Evolutionary conservation across 1,284 basidiomycete species (phyloP).

Genomic region (Afroboletus lepidellus): DNA sequence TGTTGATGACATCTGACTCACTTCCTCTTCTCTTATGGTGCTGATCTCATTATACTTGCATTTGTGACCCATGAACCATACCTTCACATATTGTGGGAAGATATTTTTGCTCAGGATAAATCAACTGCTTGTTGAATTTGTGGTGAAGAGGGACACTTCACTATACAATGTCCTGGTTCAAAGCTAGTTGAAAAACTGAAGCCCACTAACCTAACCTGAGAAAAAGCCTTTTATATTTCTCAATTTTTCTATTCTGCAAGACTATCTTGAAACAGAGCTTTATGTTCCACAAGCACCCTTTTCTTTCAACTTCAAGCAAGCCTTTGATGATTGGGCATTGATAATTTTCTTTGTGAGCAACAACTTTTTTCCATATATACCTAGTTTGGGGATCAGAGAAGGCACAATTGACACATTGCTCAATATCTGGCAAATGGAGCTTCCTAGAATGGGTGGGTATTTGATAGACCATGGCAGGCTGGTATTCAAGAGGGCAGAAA

Average conservation of each 20-base stretch:
- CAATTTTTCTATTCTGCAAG: slow-evolving; percentile 91
- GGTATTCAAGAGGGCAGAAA: slow-evolving; percentile 83
- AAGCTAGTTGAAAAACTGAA: slow-evolving; percentile 66
- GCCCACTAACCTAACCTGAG: slow-evolving; percentile 60
- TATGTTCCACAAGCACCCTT: slow-evolving; percentile 77
- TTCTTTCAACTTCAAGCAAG: slow-evolving; percentile 93
- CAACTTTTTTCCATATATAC: slow-evolving; percentile 98
- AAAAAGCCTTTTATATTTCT: slow-evolving; percentile 99
- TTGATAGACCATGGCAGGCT: slow-evolving; percentile 92
- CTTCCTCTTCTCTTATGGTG: slow-evolving; percentile 62
- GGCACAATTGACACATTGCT: slow-evolving; percentile 97
- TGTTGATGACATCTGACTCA: slow-evolving; percentile 7
- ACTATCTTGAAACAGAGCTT: slow-evolving; percentile 97
- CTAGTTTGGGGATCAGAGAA: slow-evolving; percentile 97
- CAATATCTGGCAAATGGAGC: slow-evolving; percentile 92
- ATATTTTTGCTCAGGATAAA: slow-evolving; percentile 89
- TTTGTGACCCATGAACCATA: slow-evolving; percentile 98
- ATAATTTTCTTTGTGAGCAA: slow-evolving; percentile 99
- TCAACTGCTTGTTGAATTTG: slow-evolving; percentile 87
- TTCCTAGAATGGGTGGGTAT: slow-evolving; percentile 96
- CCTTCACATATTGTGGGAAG: slow-evolving; percentile 96
- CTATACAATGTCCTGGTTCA: slow-evolving; percentile 85
- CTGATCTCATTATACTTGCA: slow-evolving; percentile 98
- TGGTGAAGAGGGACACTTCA: slow-evolving; percentile 92
- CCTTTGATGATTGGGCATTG: slow-evolving; percentile 99